Percentiles rank a stretch among this genome's conserved stretches.
These are phyloP conservation scores for Kurtzmaniella quercitrusa DNA, from an alignment of 1,139 yeast species.

Conservation along the genomic window DNA sequence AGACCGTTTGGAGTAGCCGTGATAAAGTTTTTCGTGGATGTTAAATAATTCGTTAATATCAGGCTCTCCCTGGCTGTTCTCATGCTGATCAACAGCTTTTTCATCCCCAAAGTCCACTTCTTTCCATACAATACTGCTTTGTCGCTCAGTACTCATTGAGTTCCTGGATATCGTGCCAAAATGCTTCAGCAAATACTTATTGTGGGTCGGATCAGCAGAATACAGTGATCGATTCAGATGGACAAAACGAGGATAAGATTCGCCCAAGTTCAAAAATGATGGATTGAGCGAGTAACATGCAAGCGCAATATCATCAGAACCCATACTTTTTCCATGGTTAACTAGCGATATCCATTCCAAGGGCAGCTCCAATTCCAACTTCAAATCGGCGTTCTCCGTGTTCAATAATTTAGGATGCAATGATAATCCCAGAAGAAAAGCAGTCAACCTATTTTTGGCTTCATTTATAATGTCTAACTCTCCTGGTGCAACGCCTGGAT, in stretches of 20 bases:
- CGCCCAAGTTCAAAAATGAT: constrained; percentile 9
- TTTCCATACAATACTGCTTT: constrained; percentile 11
- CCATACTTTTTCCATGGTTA: constrained; percentile 14
- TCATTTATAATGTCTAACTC: background rate
- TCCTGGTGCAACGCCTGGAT: background rate
- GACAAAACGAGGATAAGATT: background rate
- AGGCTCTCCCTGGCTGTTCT: constrained; percentile 8
- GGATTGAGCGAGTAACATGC: constrained; percentile 32
- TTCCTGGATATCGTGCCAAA: background rate
- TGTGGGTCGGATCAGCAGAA: background rate
- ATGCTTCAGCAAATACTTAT: background rate
- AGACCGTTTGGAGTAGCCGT: constrained; percentile 2
- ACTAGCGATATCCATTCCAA: constrained; percentile 27
- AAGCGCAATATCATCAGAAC: constrained; percentile 30
- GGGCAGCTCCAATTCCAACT: constrained; percentile 41
- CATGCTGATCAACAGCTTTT: background rate
- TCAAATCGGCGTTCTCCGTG: constrained; percentile 21
- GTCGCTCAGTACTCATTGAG: background rate
- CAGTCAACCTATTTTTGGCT: background rate
- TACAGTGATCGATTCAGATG: constrained; percentile 2
- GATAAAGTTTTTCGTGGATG: constrained; percentile 32
- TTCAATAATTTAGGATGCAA: constrained; percentile 48
- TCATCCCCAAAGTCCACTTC: constrained; percentile 23
- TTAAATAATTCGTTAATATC: constrained; percentile 22
- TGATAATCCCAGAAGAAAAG: constrained; percentile 21